Evolutionary conservation across 2,329 filamentous ascomycete species (phyloP).

Genomic region (Colletotrichum lindemuthianum): DNA sequence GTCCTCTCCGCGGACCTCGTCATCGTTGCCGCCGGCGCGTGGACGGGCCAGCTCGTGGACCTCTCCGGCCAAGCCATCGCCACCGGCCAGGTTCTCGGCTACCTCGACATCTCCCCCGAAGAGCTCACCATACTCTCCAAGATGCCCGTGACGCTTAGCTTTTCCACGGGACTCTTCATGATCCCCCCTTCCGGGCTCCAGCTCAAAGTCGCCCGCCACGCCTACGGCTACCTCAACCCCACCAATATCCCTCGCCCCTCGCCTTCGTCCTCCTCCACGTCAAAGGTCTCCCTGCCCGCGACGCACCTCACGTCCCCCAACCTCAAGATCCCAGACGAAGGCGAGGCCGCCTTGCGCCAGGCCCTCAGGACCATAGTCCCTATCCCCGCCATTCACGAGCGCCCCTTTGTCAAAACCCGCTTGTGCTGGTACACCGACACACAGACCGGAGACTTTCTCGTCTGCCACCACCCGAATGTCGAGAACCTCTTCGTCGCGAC

Average conservation of each 20-base stretch:
- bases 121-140: conserved; percentile 74
- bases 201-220: conserved; percentile 78
- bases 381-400: conserved; percentile 60
- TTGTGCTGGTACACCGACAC: conserved; percentile 85
- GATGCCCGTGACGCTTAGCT: conserved; percentile 78
- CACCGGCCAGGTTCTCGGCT: conserved; percentile 84
- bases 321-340: conserved; percentile 67
- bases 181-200: conserved; percentile 71
- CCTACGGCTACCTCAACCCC: conserved; percentile 73
- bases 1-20: conserved; percentile 74
- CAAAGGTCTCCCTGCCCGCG: conserved; percentile 50
- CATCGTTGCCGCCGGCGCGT: conserved; percentile 86
- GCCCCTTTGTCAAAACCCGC: conserved; percentile 70
- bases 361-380: conserved; percentile 72
- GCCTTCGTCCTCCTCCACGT: conserved; percentile 12
- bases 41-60: conserved; percentile 83
- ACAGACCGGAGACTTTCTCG: conserved; percentile 74
- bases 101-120: conserved; percentile 76
- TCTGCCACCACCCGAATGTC: conserved; percentile 74
- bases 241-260: conserved; percentile 44
- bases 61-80: conserved; percentile 79
- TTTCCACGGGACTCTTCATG: conserved; percentile 77
- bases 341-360: conserved; percentile 67
- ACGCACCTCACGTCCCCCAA: conserved; percentile 61
- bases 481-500: conserved; percentile 69